phyloP scores from a whole-genome alignment of 176 grass and related monocot species.

The Phyllostachys edulis region DNA sequence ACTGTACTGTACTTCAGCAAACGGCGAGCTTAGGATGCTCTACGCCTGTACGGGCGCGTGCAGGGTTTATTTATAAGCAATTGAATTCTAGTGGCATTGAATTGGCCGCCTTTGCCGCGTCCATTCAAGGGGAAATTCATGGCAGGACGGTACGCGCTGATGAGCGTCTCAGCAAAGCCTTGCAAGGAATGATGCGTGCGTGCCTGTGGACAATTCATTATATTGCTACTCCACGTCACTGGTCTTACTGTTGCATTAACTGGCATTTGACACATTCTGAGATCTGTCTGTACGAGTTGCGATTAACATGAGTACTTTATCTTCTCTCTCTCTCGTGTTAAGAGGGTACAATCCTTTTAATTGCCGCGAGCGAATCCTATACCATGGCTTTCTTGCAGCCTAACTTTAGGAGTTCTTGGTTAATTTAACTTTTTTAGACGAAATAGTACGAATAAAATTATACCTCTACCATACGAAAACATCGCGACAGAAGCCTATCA shows the following conservation, averaged over 20 bases:
- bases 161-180: background rate
- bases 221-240: background rate
- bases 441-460: too few species aligned
- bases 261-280: constrained; percentile 26
- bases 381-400: background rate
- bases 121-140: constrained; percentile 5
- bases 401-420: too few species aligned
- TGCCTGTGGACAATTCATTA: constrained; percentile 28
- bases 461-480: too few species aligned
- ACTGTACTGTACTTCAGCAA: background rate
- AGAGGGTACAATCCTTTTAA: background rate
- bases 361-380: background rate
- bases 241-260: constrained; percentile 23
- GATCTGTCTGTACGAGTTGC: constrained; percentile 6
- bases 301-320: background rate
- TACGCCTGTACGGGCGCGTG: background rate
- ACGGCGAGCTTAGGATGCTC: constrained; percentile 8
- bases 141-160: constrained; percentile 3
- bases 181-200: constrained; percentile 28
- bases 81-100: background rate
- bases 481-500: too few species aligned
- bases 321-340: background rate
- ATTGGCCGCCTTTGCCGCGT: background rate
- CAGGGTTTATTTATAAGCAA: background rate
- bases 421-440: too few species aligned